Percentiles rank a stretch among this genome's conserved stretches.
These are phyloP conservation scores for Cadophora sp. DNA, from an alignment of 2,329 filamentous ascomycete species.

Conservation along the genomic window DNA sequence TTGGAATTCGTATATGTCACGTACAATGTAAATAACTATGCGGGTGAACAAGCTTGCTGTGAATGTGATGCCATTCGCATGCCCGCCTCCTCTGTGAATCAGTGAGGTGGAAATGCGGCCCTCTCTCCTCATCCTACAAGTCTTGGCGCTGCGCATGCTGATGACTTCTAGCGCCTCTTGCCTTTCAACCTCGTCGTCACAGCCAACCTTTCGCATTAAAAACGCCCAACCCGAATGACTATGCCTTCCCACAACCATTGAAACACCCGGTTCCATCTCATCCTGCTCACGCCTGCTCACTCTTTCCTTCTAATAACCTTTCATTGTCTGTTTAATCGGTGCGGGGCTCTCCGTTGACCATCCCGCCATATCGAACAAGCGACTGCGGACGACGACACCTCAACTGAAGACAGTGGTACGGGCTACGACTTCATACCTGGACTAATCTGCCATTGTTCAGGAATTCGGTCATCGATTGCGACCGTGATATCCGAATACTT, in stretches of 20 bases:
- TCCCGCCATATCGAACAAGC: constrained; percentile 21
- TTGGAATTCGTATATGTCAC: too few species aligned
- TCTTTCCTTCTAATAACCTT: background rate
- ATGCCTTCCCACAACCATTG: constrained; percentile 32
- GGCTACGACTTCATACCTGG: constrained; percentile 19
- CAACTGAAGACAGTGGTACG: constrained; percentile 16
- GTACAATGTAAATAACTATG: too few species aligned
- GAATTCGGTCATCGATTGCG: constrained; percentile 13
- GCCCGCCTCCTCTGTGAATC: background rate
- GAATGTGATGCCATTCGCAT: background rate
- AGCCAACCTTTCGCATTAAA: constrained; percentile 29
- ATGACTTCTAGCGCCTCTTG: constrained; percentile 19
- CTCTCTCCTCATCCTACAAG: background rate
- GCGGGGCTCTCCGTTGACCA: constrained; percentile 31
- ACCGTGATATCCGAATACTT: constrained; percentile 11
- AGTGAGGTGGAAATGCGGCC: constrained; percentile 11
- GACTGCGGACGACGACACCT: constrained; percentile 25
- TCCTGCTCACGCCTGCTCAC: background rate
- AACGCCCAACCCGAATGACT: constrained; percentile 25
- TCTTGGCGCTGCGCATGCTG: constrained; percentile 21
- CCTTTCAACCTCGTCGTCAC: constrained; percentile 19
- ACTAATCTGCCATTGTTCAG: constrained; percentile 20
- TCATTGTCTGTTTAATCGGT: constrained; percentile 14
- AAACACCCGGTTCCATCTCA: constrained; percentile 24
- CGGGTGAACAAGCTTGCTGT: background rate